Conservation (phyloP, 768 basidiomycete genomes). For the Austroboletus eburneus region DNA sequence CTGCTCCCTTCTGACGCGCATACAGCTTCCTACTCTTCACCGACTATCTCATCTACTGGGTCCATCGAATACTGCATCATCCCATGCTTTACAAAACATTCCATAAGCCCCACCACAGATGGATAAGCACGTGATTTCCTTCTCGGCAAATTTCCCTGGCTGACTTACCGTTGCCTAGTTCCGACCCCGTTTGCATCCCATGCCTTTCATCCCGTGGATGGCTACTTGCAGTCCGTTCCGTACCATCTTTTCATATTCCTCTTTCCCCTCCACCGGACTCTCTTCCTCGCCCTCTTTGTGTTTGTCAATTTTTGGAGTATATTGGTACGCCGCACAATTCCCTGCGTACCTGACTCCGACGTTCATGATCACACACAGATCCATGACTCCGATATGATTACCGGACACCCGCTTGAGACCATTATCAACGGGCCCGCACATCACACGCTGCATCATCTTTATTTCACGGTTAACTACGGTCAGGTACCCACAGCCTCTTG, state of each 20-base stretch:
- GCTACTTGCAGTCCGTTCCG: constrained; percentile 89
- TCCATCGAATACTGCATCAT: constrained; percentile 87
- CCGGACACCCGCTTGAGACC: constrained; percentile 80
- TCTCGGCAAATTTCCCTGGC: neutral
- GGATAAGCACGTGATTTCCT: constrained; percentile 66
- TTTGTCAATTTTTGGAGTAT: constrained; percentile 94
- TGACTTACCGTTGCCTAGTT: constrained; percentile 45
- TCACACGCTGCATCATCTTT: constrained; percentile 94
- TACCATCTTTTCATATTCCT: constrained; percentile 91
- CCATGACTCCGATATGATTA: constrained; percentile 99
- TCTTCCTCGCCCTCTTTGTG: constrained; percentile 85
- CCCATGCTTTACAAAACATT: constrained; percentile 84
- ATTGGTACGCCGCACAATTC: constrained; percentile 49
- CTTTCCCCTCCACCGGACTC: constrained; percentile 82
- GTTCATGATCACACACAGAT: constrained; percentile 49
- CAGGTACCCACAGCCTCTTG: constrained; percentile 52
- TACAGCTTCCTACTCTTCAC: constrained; percentile 78
- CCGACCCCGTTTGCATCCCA: constrained; percentile 97
- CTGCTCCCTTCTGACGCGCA: neutral
- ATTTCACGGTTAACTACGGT: constrained; percentile 96
- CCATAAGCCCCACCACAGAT: constrained; percentile 99
- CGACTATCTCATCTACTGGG: constrained; percentile 93
- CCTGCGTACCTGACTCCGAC: neutral
- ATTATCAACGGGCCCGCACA: constrained; percentile 98
- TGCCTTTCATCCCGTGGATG: constrained; percentile 96